A percentile compares a stretch with the other conserved stretches of the same genome.
These are phyloP conservation scores for Penicillium sp. DNA, from an alignment of 2,329 filamentous ascomycete genomes.

Conservation along the genomic window DNA sequence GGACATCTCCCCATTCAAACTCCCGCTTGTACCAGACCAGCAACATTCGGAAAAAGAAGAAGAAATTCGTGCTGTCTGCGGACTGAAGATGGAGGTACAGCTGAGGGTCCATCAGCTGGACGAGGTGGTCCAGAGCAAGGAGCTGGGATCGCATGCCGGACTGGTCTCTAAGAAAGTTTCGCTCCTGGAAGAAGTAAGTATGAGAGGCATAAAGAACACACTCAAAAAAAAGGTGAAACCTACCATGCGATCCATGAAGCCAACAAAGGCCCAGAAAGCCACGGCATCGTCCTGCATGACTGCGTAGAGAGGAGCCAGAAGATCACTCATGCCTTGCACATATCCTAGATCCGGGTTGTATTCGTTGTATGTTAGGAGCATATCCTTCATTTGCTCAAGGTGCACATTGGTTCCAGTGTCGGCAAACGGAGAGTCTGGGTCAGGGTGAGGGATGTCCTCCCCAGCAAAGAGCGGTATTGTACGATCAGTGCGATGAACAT, in stretches of 20 bases:
- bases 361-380: conserved; percentile 98
- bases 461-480: conserved; percentile 93
- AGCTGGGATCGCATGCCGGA: conserved; percentile 95
- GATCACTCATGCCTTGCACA: conserved; percentile 97
- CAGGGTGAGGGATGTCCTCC: conserved; percentile 94
- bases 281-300: conserved; percentile 96
- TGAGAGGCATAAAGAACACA: neutral
- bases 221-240: conserved; percentile 14
- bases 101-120: conserved; percentile 94
- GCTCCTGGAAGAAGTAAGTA: conserved; percentile 57
- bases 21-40: conserved; percentile 99
- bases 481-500: conserved; percentile 95
- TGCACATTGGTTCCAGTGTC: conserved; percentile 94
- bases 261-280: conserved; percentile 94
- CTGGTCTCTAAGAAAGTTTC: conserved; percentile 94
- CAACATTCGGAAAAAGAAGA: conserved; percentile 99
- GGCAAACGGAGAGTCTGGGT: conserved; percentile 92
- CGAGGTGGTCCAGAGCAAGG: conserved; percentile 86
- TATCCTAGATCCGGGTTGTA: conserved; percentile 95
- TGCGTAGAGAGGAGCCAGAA: conserved; percentile 93
- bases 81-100: conserved; percentile 87
- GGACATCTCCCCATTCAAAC: conserved; percentile 83
- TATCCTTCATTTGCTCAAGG: conserved; percentile 98
- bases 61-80: conserved; percentile 97
- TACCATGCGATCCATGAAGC: conserved; percentile 95